These are phyloP conservation scores for Jackrogersella multiformis DNA, from an alignment of 495 filamentous ascomycete species.

Conservation along the genomic window DNA sequence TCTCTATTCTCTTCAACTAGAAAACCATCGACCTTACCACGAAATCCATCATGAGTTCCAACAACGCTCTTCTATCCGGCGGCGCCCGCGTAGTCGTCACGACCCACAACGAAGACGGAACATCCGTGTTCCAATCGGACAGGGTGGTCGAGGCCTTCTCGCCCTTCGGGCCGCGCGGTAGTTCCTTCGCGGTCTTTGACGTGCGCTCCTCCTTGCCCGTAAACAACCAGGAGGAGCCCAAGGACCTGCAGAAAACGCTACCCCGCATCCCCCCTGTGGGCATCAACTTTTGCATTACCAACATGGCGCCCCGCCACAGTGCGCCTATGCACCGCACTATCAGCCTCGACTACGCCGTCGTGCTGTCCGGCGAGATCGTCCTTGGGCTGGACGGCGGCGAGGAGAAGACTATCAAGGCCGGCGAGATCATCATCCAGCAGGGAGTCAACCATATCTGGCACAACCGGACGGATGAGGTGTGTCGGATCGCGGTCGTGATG, in stretches of 20 bases:
- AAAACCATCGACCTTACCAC: not conserved
- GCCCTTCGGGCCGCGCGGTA: constrained; percentile 43
- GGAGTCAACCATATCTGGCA: constrained; percentile 50
- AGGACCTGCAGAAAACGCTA: constrained; percentile 23
- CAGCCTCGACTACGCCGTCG: constrained; percentile 49
- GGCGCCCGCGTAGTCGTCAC: constrained; percentile 48
- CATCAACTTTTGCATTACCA: constrained; percentile 40
- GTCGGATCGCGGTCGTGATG: constrained; percentile 45
- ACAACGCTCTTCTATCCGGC: not conserved
- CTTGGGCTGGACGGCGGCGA: constrained; percentile 48
- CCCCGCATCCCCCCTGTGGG: constrained; percentile 43
- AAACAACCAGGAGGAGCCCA: constrained; percentile 37
- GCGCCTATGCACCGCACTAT: constrained; percentile 50
- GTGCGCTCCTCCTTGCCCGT: constrained; percentile 42
- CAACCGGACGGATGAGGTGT: constrained; percentile 45
- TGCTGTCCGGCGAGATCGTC: constrained; percentile 49
- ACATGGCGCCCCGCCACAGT: constrained; percentile 34
- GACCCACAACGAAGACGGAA: constrained; percentile 44
- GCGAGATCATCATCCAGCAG: constrained; percentile 49
- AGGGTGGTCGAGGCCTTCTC: constrained; percentile 36
- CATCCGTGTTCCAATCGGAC: constrained; percentile 49
- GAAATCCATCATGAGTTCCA: constrained; percentile 18
- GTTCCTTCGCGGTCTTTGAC: constrained; percentile 45
- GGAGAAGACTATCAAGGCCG: constrained; percentile 44
- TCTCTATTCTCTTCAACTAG: not conserved